Evolutionary conservation across 306 rosid species (phyloP).

Genomic region (Quercus wislizeni): DNA sequence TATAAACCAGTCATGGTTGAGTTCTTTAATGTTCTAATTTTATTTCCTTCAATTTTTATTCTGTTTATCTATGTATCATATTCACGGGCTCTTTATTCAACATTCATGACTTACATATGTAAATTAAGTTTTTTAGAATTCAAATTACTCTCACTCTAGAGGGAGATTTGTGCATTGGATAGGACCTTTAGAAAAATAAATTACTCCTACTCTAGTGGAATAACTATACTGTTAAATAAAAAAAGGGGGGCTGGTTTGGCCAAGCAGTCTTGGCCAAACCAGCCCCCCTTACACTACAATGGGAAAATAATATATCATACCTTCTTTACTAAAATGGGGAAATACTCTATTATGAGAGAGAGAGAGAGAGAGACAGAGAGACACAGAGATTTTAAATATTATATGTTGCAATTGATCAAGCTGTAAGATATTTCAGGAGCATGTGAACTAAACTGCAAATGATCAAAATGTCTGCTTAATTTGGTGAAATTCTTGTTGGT

Average conservation of each 20-base stretch:
- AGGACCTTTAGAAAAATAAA: background rate
- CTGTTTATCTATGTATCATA: background rate
- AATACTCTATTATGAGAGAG: background rate
- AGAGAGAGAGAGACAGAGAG: background rate
- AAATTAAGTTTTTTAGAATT: background rate
- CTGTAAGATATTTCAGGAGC: background rate
- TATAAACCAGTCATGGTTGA: background rate
- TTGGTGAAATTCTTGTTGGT: background rate
- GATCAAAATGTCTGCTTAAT: background rate
- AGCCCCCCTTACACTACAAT: constrained; percentile 37
- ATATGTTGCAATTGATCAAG: background rate
- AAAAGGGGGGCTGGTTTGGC: constrained; percentile 46
- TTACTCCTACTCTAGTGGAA: background rate
- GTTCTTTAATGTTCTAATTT: background rate
- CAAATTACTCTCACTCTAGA: background rate
- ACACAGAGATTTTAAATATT: background rate
- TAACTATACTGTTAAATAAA: constrained; percentile 12
- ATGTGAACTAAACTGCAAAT: background rate
- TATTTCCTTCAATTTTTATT: background rate
- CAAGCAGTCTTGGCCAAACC: constrained; percentile 43
- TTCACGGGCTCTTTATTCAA: background rate
- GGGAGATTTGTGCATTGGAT: too few species aligned
- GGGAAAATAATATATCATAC: background rate
- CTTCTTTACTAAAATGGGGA: background rate
- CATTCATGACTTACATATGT: background rate